phyloP scores from a whole-genome alignment of 2,329 filamentous ascomycete genomes.

The Aspergillus ruber region DNA sequence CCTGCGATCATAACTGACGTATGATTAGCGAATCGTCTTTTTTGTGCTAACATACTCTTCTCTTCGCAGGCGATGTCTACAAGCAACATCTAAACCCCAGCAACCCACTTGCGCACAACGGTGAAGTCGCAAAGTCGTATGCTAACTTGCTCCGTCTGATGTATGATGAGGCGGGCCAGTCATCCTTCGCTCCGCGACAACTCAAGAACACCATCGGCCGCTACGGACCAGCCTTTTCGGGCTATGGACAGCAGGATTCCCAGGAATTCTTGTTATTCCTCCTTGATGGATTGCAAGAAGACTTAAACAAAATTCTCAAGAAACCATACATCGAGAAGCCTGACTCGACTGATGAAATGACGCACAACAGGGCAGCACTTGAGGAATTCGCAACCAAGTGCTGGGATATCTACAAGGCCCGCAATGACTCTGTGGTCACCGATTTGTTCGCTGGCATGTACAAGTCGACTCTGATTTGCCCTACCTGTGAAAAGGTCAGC shows the following conservation, averaged over 20 bases:
- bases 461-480: conserved; percentile 93
- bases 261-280: conserved; percentile 95
- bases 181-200: conserved; percentile 68
- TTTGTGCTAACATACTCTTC: conserved; percentile 9
- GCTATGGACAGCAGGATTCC: conserved; percentile 93
- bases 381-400: conserved; percentile 78
- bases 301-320: conserved; percentile 85
- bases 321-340: conserved; percentile 98
- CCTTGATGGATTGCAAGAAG: conserved; percentile 89
- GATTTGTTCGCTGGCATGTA: conserved; percentile 97
- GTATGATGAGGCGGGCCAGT: conserved; percentile 60
- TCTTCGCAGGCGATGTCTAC: conserved; percentile 53
- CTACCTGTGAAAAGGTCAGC: conserved; percentile 86
- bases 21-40: too few relatives aligned
- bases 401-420: conserved; percentile 83
- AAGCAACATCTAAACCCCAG: conserved; percentile 73
- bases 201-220: conserved; percentile 80
- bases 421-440: conserved; percentile 91
- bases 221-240: conserved; percentile 79
- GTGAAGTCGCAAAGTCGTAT: conserved; percentile 81
- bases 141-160: conserved; percentile 68
- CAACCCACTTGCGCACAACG: conserved; percentile 80
- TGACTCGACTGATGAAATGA: conserved; percentile 94
- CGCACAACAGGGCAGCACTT: conserved; percentile 73
- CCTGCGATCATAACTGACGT: background rate